Base-by-base conservation (phyloP, 805 yeast species). In the Saturnispora diversa region DNA sequence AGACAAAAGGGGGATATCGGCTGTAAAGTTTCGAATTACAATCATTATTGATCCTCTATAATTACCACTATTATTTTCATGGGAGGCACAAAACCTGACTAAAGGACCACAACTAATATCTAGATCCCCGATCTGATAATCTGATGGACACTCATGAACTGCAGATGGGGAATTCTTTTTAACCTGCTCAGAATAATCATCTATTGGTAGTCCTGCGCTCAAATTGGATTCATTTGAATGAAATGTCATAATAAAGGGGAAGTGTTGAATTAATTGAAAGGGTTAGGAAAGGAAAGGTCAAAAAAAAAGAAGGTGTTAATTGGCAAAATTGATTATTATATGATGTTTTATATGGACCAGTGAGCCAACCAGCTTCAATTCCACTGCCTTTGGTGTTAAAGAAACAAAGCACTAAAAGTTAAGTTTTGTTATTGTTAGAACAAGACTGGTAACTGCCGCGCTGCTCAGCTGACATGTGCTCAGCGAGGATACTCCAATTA, bases 51-150 rank as follows among this genome's bases (percentile, higher is more conserved):
- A 65, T 3, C 81, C 96, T 21, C 87, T 60, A 63, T 86, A 88
- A 31, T 72, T 64, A 21, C 56, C 48, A 6, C 62, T 35, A 3
- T 63, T 62, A 11, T 68, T 62, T 47, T 83, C 86, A 32, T 67
- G 62, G 35, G 81, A 74, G 6, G 81, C 87, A 44, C 76, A 62
- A 35, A 80, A 71, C 43, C 92, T 67, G 36, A 88, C 60, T 23
- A 80, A 64, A 0, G 97, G 97, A 2, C 97, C 97, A 55, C 84
- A 78, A 37, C 68, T 63, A 16, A 79, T 64, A 29, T 71, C 68
- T n/a, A 68, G 41, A 2, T 51, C 33, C 1, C 63, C 63, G 22
- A 60, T 35, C 2, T 31, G 36, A 13, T 31, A 48, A 33, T 58
- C 59, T 6, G 47, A 37, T 3, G 62, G 62, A 26, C 47, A 37